These are phyloP conservation scores for Termitomyces sp. DNA, from an alignment of 768 basidiomycete species.

Conservation along the genomic window DNA sequence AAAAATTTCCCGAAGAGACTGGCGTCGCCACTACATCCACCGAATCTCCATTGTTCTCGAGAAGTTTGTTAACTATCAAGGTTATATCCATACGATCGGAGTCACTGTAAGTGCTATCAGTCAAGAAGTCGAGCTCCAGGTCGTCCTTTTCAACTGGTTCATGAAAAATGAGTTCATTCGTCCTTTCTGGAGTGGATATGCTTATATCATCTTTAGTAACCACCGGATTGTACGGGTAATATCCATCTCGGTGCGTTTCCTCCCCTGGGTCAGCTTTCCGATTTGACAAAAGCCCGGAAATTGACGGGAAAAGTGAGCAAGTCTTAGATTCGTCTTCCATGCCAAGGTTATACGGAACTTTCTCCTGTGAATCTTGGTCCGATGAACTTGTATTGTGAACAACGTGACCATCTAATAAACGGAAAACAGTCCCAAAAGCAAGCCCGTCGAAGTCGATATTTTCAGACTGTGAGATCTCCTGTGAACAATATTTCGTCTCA, in stretches of 20 bases:
- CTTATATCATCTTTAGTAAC: neutral
- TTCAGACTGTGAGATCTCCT: conserved; percentile 3
- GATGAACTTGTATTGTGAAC: neutral
- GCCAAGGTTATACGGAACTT: conserved; percentile 1
- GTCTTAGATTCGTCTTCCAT: conserved; percentile 6
- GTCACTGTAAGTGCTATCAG: conserved; percentile 8
- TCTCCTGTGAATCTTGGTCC: conserved; percentile 9
- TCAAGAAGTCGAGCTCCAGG: conserved; percentile 10
- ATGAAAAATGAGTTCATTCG: neutral
- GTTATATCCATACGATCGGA: conserved; percentile 2
- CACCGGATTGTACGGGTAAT: neutral
- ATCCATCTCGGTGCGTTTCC: neutral
- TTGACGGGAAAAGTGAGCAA: conserved; percentile 4
- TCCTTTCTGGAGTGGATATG: neutral
- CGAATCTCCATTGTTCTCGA: conserved; percentile 13
- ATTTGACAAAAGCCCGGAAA: conserved; percentile 1
- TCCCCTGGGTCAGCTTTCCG: neutral
- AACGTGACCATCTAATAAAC: conserved; percentile 11
- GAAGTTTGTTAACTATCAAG: conserved; percentile 4
- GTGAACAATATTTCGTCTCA: neutral
- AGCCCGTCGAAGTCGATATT: neutral
- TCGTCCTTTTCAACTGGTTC: conserved; percentile 6
- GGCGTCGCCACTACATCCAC: conserved; percentile 8
- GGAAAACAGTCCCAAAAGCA: neutral
- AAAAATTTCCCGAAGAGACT: neutral